Percentiles rank a stretch among this genome's conserved stretches.
Evolutionary conservation across 2,329 filamentous ascomycete species (phyloP).

Genomic region (Celoporthe dispersa): DNA sequence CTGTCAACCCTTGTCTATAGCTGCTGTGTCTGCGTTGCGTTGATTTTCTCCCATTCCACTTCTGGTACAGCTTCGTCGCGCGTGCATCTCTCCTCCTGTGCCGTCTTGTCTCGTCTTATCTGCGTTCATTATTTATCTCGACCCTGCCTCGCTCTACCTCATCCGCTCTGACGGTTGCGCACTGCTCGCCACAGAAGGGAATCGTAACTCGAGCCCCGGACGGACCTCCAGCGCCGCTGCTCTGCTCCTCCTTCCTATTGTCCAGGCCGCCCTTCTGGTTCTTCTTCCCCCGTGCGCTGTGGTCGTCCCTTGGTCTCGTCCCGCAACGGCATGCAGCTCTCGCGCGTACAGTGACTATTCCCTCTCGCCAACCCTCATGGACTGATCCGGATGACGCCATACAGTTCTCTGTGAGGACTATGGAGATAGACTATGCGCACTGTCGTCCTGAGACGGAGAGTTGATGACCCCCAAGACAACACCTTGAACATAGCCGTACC

Average conservation of each 20-base stretch:
- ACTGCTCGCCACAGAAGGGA: slow-evolving; percentile 17
- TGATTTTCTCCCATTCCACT: slow-evolving; percentile 19
- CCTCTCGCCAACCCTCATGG: not conserved
- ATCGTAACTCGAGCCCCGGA: slow-evolving; percentile 8
- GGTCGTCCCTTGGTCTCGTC: slow-evolving; percentile 1
- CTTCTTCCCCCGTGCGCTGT: not conserved
- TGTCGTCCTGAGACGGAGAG: slow-evolving; percentile 10
- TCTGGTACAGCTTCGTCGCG: slow-evolving; percentile 20
- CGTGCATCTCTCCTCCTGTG: slow-evolving; percentile 23
- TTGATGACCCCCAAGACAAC: not conserved
- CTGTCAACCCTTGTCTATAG: slow-evolving; percentile 18
- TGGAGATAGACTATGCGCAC: slow-evolving; percentile 18
- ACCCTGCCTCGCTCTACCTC: slow-evolving; percentile 24
- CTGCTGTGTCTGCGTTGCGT: slow-evolving; percentile 13
- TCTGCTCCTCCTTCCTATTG: not conserved
- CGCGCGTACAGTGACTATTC: slow-evolving; percentile 12
- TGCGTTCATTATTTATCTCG: slow-evolving; percentile 26
- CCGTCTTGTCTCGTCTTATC: slow-evolving; percentile 24
- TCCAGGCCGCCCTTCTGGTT: not conserved
- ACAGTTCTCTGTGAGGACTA: slow-evolving; percentile 14
- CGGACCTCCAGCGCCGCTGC: not conserved
- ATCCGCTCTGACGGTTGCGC: slow-evolving; percentile 13
- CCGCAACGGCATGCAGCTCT: slow-evolving; percentile 19
- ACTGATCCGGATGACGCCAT: not conserved
- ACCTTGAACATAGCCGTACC: not conserved